A percentile compares a stretch with the other conserved stretches of the same genome.
These are phyloP conservation scores for Coprinopsis strossmayeri DNA, from an alignment of 768 basidiomycete genomes.

Conservation along the genomic window DNA sequence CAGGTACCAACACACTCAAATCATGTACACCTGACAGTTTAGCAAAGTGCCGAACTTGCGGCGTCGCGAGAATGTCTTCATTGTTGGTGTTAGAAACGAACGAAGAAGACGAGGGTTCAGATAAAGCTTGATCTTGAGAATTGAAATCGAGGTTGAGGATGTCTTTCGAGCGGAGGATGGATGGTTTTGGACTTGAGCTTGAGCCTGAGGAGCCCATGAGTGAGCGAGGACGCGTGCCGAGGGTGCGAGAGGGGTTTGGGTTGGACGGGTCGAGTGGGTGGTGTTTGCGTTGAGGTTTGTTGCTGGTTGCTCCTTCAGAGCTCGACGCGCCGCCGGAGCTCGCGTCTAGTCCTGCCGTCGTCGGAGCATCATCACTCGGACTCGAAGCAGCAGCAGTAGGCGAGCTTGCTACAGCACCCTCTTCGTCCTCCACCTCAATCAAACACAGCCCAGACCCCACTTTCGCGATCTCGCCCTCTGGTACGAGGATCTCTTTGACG, in stretches of 20 bases:
- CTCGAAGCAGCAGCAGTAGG: neutral
- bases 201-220: neutral
- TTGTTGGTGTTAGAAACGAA: neutral
- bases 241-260: neutral
- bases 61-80: slow-evolving; percentile 51
- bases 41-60: slow-evolving; percentile 75
- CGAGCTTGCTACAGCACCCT: slow-evolving; percentile 12
- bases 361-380: neutral
- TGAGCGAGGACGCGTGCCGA: neutral
- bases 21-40: slow-evolving; percentile 53
- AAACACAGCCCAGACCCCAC: slow-evolving; percentile 74
- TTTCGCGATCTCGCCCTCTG: slow-evolving; percentile 79
- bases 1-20: slow-evolving; percentile 47
- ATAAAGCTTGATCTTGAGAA: slow-evolving; percentile 5
- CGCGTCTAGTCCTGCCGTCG: too few relatives aligned
- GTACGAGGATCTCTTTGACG: slow-evolving; percentile 63
- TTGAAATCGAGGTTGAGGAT: slow-evolving; percentile 20
- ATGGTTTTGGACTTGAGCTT: too few relatives aligned
- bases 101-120: neutral
- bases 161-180: neutral
- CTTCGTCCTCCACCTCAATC: slow-evolving; percentile 74
- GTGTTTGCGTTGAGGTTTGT: slow-evolving; percentile 9
- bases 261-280: slow-evolving; percentile 60
- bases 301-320: too few relatives aligned
- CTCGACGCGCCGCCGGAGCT: too few relatives aligned